Evolutionary conservation across 2,329 filamentous ascomycete genomes (phyloP).

Genomic region (Colletotrichum sansevieriae): DNA sequence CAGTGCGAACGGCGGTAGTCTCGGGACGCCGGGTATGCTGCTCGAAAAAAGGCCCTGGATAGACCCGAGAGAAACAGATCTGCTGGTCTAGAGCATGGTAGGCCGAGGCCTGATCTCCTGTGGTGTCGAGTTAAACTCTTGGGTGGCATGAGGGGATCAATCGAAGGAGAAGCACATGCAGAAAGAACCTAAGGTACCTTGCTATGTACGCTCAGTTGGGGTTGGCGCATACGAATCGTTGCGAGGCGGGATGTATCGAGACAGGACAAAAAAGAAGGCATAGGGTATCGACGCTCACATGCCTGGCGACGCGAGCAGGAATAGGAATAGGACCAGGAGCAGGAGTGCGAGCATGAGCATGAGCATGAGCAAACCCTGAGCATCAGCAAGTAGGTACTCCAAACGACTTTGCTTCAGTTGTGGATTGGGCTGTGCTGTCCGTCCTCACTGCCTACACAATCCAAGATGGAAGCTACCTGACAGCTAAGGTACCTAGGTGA

Average conservation of each 20-base stretch:
- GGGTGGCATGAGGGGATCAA: slow-evolving; percentile 19
- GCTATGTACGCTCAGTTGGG: too few species aligned
- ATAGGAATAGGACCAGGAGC: too few species aligned
- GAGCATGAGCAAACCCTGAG: too few species aligned
- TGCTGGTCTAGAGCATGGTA: slow-evolving; percentile 30
- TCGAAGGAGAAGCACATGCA: slow-evolving; percentile 29
- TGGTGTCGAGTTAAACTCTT: slow-evolving; percentile 29
- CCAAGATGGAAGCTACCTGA: slow-evolving; percentile 30
- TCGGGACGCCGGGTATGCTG: slow-evolving; percentile 18
- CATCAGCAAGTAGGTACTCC: too few species aligned
- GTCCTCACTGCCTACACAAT: slow-evolving; percentile 13
- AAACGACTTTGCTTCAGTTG: slow-evolving; percentile 19
- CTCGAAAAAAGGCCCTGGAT: slow-evolving; percentile 14
- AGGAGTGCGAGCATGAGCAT: too few species aligned
- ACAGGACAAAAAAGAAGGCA: background rate
- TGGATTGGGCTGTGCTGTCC: slow-evolving; percentile 28
- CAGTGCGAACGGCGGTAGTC: slow-evolving; percentile 11
- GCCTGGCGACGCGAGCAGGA: too few species aligned
- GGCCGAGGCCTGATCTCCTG: slow-evolving; percentile 25
- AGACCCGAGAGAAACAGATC: slow-evolving; percentile 26
- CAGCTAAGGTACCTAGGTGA: slow-evolving; percentile 6
- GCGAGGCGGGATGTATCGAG: background rate
- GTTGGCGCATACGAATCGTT: too few species aligned
- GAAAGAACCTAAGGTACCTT: background rate
- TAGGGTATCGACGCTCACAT: background rate